Evolutionary conservation across 2,329 filamentous ascomycete genomes (phyloP).

Genomic region (Diplodia mutila): DNA sequence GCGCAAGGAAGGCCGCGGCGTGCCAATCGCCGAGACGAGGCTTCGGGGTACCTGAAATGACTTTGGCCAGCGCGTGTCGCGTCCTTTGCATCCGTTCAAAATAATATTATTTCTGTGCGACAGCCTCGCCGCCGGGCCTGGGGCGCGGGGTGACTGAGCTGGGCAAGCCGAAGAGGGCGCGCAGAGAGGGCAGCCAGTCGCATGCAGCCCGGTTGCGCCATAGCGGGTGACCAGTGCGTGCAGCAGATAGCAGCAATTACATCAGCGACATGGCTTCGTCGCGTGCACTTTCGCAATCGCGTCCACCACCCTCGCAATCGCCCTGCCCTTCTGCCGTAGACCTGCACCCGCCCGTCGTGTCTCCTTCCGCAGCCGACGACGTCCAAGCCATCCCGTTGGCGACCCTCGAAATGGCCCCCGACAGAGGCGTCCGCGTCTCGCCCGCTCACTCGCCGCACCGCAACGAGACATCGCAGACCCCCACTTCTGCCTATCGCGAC

Average conservation of each 20-base stretch:
- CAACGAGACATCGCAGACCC: neutral
- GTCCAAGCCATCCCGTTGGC: slow-evolving; percentile 19
- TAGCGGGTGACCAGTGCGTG: slow-evolving; percentile 14
- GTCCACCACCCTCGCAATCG: neutral
- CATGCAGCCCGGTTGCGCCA: slow-evolving; percentile 15
- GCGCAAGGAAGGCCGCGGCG: neutral
- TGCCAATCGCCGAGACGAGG: neutral
- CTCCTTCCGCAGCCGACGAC: neutral
- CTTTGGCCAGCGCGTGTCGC: neutral
- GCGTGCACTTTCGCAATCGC: neutral
- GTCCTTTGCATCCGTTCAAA: neutral
- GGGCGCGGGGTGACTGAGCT: neutral
- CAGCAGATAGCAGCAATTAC: slow-evolving; percentile 20
- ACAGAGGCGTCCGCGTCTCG: slow-evolving; percentile 33
- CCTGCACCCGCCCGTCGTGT: neutral
- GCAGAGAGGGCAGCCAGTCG: neutral
- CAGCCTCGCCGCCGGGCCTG: neutral
- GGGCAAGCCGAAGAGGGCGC: neutral
- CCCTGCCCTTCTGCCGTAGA: neutral
- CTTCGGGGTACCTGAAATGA: neutral
- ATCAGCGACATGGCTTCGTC: slow-evolving; percentile 15
- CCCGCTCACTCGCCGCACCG: neutral
- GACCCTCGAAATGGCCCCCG: slow-evolving; percentile 37
- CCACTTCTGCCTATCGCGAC: slow-evolving; percentile 19
- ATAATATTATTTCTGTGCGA: neutral